phyloP scores from a whole-genome alignment of 768 basidiomycete genomes.

The Amanita pallidorosea region DNA sequence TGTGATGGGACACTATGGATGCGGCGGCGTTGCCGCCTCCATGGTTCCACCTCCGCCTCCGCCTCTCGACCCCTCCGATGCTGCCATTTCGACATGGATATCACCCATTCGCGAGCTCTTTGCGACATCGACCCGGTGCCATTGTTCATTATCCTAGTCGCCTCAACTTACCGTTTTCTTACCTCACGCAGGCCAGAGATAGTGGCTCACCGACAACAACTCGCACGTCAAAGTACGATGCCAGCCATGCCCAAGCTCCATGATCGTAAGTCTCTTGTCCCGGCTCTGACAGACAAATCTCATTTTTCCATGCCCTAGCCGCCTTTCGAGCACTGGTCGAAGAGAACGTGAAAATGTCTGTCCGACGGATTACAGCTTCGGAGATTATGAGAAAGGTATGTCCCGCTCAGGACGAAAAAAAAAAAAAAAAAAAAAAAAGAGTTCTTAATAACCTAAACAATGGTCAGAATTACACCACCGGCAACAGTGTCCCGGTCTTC shows the following conservation, averaged over 20 bases:
- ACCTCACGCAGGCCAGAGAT: slow-evolving; percentile 12
- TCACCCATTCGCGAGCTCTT: slow-evolving; percentile 14
- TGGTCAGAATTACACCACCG: too few relatives aligned
- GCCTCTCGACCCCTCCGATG: slow-evolving; percentile 5
- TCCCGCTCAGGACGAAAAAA: too few relatives aligned
- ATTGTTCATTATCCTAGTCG: not conserved
- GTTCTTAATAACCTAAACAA: too few relatives aligned
- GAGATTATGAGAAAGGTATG: too few relatives aligned
- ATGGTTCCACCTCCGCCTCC: slow-evolving; percentile 7
- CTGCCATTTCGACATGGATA: slow-evolving; percentile 14
- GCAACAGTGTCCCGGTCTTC: too few relatives aligned
- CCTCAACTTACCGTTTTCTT: not conserved
- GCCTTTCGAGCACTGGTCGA: too few relatives aligned
- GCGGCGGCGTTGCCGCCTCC: slow-evolving; percentile 13
- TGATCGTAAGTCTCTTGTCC: slow-evolving; percentile 8
- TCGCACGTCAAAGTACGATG: too few relatives aligned
- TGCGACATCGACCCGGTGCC: slow-evolving; percentile 12
- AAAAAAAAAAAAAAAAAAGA: too few relatives aligned
- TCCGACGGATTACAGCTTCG: too few relatives aligned
- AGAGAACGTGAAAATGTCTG: too few relatives aligned
- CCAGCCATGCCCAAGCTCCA: slow-evolving; percentile 10
- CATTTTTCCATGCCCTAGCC: too few relatives aligned
- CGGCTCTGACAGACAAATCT: too few relatives aligned
- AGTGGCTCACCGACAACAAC: slow-evolving; percentile 10
- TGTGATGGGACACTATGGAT: slow-evolving; percentile 17